phyloP scores from a whole-genome alignment of 2,329 filamentous ascomycete species.

The Simplicillium sp. region DNA sequence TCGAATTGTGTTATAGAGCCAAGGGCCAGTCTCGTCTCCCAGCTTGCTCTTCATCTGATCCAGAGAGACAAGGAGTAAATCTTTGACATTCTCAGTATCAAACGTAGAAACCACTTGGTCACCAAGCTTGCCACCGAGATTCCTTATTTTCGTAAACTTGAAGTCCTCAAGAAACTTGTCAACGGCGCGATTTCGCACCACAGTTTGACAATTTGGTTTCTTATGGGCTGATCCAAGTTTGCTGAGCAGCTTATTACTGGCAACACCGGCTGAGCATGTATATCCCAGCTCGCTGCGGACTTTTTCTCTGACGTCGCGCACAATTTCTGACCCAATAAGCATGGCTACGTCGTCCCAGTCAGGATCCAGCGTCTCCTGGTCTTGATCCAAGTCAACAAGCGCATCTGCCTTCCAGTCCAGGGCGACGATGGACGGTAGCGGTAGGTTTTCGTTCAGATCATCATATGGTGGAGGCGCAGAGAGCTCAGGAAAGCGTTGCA shows the following conservation, averaged over 20 bases:
- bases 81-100: conserved; percentile 67
- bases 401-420: conserved; percentile 79
- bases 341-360: conserved; percentile 96
- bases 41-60: conserved; percentile 70
- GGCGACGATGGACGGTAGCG: conserved; percentile 57
- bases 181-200: conserved; percentile 80
- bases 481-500: conserved; percentile 71
- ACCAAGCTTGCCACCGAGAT: conserved; percentile 89
- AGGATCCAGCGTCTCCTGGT: conserved; percentile 69
- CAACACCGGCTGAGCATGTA: conserved; percentile 84
- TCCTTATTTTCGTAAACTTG: conserved; percentile 92
- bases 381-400: conserved; percentile 68
- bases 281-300: conserved; percentile 68
- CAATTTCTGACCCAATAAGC: conserved; percentile 79
- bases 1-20: conserved; percentile 77
- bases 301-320: conserved; percentile 61
- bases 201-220: conserved; percentile 90
- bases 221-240: conserved; percentile 87
- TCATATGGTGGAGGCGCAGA: conserved; percentile 56
- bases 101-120: conserved; percentile 77
- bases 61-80: conserved; percentile 62
- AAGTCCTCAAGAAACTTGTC: conserved; percentile 71
- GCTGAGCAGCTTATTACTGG: conserved; percentile 88
- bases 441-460: conserved; percentile 61
- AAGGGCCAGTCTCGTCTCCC: conserved; percentile 74